Conservation (phyloP, 208 protist species). For the Acanthamoeba triangularis region DNA sequence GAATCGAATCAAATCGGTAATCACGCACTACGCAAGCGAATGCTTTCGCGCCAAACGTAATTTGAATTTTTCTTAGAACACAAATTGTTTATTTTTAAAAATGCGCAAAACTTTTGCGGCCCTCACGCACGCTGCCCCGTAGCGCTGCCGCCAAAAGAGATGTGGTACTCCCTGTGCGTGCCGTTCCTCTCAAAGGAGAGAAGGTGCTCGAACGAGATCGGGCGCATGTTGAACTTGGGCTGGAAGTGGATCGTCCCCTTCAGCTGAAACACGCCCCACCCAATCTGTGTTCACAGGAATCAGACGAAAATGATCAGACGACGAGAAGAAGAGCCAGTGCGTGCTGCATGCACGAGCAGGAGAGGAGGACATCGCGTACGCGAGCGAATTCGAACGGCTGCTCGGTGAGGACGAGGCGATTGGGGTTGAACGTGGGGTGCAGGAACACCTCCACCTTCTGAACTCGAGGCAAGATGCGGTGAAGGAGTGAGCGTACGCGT, state of each 20-base stretch:
- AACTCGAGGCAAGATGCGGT: background rate
- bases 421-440: slow-evolving; percentile 56
- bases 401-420: background rate
- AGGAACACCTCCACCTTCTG: slow-evolving; percentile 62
- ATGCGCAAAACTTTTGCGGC: too few relatives aligned
- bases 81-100: background rate
- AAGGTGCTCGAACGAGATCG: slow-evolving; percentile 60
- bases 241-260: slow-evolving; percentile 39
- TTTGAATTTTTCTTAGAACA: background rate
- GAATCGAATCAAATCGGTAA: background rate
- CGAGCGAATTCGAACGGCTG: slow-evolving; percentile 58
- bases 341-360: too few relatives aligned
- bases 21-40: too few relatives aligned
- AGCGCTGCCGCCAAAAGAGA: background rate
- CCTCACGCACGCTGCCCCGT: background rate
- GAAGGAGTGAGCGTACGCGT: too few relatives aligned
- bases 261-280: slow-evolving; percentile 20
- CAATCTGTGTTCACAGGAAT: background rate
- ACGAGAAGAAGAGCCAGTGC: too few relatives aligned
- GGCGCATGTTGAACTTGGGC: slow-evolving; percentile 51
- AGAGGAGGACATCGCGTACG: background rate
- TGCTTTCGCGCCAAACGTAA: background rate
- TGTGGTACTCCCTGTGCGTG: slow-evolving; percentile 60
- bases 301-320: background rate
- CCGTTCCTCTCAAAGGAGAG: slow-evolving; percentile 72